Percentiles rank a stretch among this genome's conserved stretches.
phyloP scores from a whole-genome alignment of 2,329 filamentous ascomycete genomes.

The Nigrospora oryzae region DNA sequence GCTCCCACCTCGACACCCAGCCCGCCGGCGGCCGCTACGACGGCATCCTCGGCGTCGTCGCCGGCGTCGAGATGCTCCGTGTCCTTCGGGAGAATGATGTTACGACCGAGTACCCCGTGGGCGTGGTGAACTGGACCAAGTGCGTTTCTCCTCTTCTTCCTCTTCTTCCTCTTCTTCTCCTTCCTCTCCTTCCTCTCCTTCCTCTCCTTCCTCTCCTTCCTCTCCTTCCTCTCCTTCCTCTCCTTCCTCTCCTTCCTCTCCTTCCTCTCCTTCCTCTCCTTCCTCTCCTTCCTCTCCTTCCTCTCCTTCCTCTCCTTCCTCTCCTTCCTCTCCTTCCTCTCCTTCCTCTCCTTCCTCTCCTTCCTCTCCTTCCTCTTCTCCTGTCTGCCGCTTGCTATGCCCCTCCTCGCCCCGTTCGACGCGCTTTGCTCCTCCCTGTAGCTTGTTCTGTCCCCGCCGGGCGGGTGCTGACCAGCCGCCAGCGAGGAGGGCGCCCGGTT shows the following conservation, averaged over 20 bases:
- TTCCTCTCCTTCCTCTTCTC: too few species aligned
- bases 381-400: too few species aligned
- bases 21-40: conserved; percentile 62
- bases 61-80: conserved; percentile 65
- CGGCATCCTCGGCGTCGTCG: conserved; percentile 66
- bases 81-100: conserved; percentile 58
- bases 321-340: too few species aligned
- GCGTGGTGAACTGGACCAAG: conserved; percentile 74
- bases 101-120: conserved; percentile 63
- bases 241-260: too few species aligned
- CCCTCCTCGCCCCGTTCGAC: too few species aligned
- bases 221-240: too few species aligned
- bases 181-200: too few species aligned
- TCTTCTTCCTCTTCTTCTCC: neutral
- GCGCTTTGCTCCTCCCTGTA: neutral
- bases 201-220: neutral
- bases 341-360: too few species aligned
- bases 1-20: conserved; percentile 62
- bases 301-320: too few species aligned
- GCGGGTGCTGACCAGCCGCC: neutral
- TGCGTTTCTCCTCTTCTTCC: conserved; percentile 4
- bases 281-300: too few species aligned
- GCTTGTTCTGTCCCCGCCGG: too few species aligned
- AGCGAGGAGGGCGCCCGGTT: conserved; percentile 78
- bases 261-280: too few species aligned